Percentiles rank a stretch among this genome's conserved stretches.
Conservation (phyloP, 192 early-diverging fungal genomes). For the Spizellomyces punctatus region DNA sequence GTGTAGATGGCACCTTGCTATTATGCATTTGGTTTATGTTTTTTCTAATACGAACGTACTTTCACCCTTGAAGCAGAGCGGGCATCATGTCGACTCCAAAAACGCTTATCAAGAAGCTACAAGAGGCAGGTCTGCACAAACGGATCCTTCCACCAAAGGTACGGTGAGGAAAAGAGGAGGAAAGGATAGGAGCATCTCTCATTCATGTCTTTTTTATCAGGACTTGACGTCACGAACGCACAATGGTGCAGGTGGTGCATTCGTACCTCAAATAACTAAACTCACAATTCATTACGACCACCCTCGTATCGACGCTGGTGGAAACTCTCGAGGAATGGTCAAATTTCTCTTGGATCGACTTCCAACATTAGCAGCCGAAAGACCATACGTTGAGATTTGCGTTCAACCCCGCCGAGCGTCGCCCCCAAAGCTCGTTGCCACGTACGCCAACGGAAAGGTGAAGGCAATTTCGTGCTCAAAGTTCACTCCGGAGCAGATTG, state of each 20-base stretch:
- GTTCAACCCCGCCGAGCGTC: conserved; percentile 21
- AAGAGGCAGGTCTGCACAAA: conserved; percentile 42
- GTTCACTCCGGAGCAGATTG: conserved; percentile 15
- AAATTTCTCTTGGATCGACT: conserved; percentile 39
- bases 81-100: not conserved
- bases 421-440: conserved; percentile 35
- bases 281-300: conserved; percentile 40
- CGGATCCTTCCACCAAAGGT: conserved; percentile 43
- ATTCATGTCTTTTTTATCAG: conserved; percentile 1
- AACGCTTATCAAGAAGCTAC: conserved; percentile 36
- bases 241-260: conserved; percentile 31
- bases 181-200: not conserved
- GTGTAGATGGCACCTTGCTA: too few species aligned
- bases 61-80: not conserved
- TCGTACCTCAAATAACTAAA: conserved; percentile 43
- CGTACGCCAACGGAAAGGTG: conserved; percentile 33
- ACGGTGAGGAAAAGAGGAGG: not conserved
- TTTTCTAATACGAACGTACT: not conserved
- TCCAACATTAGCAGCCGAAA: conserved; percentile 15
- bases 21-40: too few species aligned
- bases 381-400: conserved; percentile 43
- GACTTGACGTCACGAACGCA: conserved; percentile 23
- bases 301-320: conserved; percentile 35
- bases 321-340: conserved; percentile 46
- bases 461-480: conserved; percentile 17